Percentiles rank a stretch among this genome's conserved stretches.
phyloP scores from a whole-genome alignment of 2,329 filamentous ascomycete genomes.

The Samsoniella hepiali region DNA sequence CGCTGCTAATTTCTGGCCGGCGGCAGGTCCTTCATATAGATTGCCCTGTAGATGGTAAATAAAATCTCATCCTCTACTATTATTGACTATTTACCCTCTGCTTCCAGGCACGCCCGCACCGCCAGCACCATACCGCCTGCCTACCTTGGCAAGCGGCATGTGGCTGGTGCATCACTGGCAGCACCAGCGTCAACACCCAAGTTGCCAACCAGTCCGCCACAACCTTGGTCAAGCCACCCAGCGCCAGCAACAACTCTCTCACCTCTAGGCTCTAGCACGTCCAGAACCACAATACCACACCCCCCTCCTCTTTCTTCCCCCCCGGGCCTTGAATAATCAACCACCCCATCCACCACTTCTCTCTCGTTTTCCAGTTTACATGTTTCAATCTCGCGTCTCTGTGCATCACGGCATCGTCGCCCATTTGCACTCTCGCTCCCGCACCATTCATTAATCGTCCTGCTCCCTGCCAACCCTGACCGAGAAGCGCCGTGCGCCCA shows the following conservation, averaged over 20 bases:
- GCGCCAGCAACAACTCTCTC: neutral
- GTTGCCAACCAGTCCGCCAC: neutral
- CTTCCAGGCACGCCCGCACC: no score
- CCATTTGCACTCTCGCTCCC: conserved; percentile 6
- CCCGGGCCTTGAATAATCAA: neutral
- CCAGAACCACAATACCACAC: neutral
- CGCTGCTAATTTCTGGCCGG: no score
- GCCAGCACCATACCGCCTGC: no score
- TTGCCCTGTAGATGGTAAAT: no score
- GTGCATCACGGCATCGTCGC: conserved; percentile 5
- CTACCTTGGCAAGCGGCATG: no score
- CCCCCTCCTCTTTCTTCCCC: conserved; percentile 1
- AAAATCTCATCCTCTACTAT: no score
- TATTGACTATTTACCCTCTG: no score
- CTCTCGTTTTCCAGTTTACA: conserved; percentile 2
- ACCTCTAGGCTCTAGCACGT: neutral
- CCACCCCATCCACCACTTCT: conserved; percentile 3
- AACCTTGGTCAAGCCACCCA: neutral
- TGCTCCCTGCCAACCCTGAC: neutral
- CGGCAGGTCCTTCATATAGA: no score
- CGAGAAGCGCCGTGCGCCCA: neutral
- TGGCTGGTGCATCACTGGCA: no score
- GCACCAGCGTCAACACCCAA: neutral
- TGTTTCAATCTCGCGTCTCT: conserved; percentile 13
- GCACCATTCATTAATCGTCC: neutral